These are phyloP conservation scores for Piromyces finnis DNA, from an alignment of 192 early-diverging fungal species.

Conservation along the genomic window DNA sequence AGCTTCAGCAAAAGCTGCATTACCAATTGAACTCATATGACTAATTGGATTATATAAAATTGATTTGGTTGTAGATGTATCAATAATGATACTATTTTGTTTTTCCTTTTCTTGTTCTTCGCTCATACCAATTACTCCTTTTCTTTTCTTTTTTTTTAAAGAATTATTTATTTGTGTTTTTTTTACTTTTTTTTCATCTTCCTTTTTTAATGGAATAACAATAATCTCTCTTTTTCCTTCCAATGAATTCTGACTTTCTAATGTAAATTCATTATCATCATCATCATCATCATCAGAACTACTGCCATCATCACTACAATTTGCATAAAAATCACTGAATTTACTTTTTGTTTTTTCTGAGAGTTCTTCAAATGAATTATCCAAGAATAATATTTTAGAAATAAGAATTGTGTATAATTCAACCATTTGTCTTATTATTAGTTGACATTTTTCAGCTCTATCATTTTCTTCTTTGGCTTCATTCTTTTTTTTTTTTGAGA, in stretches of 20 bases:
- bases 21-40: background rate
- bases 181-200: too few species aligned
- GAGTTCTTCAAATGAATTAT: background rate
- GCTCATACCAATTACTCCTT: background rate
- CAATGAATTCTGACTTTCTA: background rate
- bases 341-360: background rate
- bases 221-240: background rate
- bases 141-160: background rate
- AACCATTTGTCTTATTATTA: background rate
- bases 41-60: background rate
- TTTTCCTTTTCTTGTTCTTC: background rate
- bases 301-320: background rate
- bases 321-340: background rate
- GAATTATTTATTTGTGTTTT: background rate
- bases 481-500: background rate
- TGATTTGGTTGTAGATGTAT: background rate
- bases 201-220: background rate
- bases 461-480: background rate
- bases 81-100: background rate
- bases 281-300: background rate
- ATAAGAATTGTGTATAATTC: background rate
- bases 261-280: background rate
- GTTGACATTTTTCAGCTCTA: background rate
- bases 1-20: background rate
- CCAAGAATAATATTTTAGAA: background rate